Evolutionary conservation across 2,329 filamentous ascomycete genomes (phyloP).

Genomic region (Chrysoporthe cubensis): DNA sequence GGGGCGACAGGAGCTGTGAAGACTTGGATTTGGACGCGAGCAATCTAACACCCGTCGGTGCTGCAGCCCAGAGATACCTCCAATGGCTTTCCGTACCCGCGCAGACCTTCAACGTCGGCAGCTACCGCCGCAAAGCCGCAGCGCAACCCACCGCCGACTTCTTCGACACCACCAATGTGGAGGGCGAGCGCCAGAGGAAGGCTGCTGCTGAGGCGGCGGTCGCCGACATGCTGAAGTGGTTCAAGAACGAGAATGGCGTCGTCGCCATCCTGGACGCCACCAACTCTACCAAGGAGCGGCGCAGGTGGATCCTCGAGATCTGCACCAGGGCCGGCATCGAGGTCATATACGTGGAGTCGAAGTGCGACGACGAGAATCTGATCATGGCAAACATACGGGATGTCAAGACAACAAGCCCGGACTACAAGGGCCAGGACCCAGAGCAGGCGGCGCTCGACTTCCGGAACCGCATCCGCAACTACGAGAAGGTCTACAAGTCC

Average conservation of each 20-base stretch:
- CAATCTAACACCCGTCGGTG: conserved; percentile 29
- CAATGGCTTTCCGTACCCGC: conserved; percentile 95
- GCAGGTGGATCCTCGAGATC: conserved; percentile 86
- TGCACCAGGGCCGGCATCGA: conserved; percentile 79
- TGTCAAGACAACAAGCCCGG: conserved; percentile 94
- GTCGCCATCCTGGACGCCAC: conserved; percentile 96
- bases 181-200: conserved; percentile 86
- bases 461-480: conserved; percentile 90
- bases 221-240: conserved; percentile 93
- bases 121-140: conserved; percentile 86
- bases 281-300: conserved; percentile 88
- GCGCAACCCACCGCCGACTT: conserved; percentile 92
- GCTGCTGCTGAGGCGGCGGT: conserved; percentile 92
- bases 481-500: conserved; percentile 95
- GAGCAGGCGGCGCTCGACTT: conserved; percentile 91
- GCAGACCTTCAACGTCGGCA: conserved; percentile 96
- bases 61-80: conserved; percentile 83
- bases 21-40: conserved; percentile 25
- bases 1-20: conserved; percentile 17
- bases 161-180: conserved; percentile 87
- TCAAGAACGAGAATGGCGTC: conserved; percentile 72
- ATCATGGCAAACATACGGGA: conserved; percentile 99
- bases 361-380: conserved; percentile 92
- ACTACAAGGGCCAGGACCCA: conserved; percentile 93
- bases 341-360: conserved; percentile 94